Percentiles rank a stretch among this genome's conserved stretches.
These are phyloP conservation scores for Candida parachauliodes DNA, from an alignment of 805 yeast genomes.

Conservation along the genomic window DNA sequence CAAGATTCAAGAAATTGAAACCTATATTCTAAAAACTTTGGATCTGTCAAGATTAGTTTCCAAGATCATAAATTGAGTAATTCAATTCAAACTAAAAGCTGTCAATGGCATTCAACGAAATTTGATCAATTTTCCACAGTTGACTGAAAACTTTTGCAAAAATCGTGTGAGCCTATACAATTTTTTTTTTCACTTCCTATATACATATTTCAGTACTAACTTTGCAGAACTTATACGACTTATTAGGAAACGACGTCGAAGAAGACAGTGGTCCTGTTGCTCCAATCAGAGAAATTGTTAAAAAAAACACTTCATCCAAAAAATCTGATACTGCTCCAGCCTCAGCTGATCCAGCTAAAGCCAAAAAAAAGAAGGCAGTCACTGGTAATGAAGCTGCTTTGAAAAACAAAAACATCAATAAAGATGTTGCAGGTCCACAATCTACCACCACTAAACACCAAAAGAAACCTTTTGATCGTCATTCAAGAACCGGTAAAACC, in stretches of 20 bases:
- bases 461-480: constrained; percentile 75
- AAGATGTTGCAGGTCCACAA: constrained; percentile 56
- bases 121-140: no score
- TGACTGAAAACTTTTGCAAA: no score
- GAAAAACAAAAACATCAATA: constrained; percentile 71
- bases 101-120: no score
- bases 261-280: constrained; percentile 65
- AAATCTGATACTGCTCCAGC: constrained; percentile 82
- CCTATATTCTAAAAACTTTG: no score
- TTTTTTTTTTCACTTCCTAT: constrained; percentile 12
- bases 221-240: constrained; percentile 68
- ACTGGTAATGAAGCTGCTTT: constrained; percentile 89
- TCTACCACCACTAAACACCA: constrained; percentile 51
- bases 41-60: no score
- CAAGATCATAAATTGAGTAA: no score
- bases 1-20: no score
- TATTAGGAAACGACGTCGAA: constrained; percentile 87
- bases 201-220: constrained; percentile 7
- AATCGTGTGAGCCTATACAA: constrained; percentile 8
- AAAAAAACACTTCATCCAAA: constrained; percentile 79
- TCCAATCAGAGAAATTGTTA: constrained; percentile 73
- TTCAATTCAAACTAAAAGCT: no score
- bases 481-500: constrained; percentile 75
- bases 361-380: constrained; percentile 66
- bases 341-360: constrained; percentile 74